These are phyloP conservation scores for Aegle marmelos DNA, from an alignment of 345 rosid genomes.

Conservation along the genomic window DNA sequence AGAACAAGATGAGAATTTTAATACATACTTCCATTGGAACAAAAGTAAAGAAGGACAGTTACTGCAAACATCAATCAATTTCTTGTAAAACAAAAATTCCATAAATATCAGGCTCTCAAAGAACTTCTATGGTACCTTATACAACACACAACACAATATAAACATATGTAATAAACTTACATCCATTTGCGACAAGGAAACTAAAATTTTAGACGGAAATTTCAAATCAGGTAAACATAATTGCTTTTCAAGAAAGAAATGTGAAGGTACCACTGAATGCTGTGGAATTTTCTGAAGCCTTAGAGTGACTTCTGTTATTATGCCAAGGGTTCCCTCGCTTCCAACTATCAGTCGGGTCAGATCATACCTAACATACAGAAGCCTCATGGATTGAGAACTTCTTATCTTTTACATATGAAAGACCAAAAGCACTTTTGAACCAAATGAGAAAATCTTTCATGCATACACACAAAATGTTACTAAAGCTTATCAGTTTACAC, in stretches of 20 bases:
- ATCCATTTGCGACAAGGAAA: neutral
- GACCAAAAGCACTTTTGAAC: neutral
- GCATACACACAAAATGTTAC: neutral
- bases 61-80: neutral
- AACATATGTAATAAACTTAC: neutral
- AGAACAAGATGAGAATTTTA: neutral
- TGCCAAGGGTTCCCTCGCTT: conserved; percentile 94
- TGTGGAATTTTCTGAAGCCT: conserved; percentile 88
- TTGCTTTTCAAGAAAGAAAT: conserved; percentile 5
- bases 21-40: neutral
- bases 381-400: neutral
- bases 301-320: conserved; percentile 82
- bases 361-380: conserved; percentile 56
- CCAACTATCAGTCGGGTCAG: conserved; percentile 88
- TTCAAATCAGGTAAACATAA: neutral
- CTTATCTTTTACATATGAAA: neutral
- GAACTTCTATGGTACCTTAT: neutral
- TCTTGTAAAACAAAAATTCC: neutral
- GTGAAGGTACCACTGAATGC: conserved; percentile 73
- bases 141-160: neutral
- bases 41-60: neutral
- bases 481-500: neutral
- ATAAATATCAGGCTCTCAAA: neutral
- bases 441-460: neutral
- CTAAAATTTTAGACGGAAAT: neutral